Conservation (phyloP, 2,329 filamentous ascomycete species). For the Talaromyces rugulosus region DNA sequence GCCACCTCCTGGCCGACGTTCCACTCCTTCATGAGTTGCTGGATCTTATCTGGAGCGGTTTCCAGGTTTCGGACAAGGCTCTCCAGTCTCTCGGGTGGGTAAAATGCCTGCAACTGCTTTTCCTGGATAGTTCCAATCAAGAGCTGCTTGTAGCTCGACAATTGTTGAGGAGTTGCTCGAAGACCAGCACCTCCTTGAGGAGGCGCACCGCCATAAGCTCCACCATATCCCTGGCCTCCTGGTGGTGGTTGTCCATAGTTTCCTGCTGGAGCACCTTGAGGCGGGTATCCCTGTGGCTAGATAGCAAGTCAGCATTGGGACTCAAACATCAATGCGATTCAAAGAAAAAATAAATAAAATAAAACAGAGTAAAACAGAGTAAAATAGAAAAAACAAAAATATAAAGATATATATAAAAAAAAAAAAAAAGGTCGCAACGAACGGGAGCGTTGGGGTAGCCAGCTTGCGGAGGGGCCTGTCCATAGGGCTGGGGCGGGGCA, state of each 20-base stretch:
- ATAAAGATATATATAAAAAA: not conserved
- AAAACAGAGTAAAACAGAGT: constrained; percentile 10
- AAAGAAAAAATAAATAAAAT: not conserved
- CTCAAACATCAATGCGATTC: not conserved
- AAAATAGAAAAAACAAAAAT: not conserved
- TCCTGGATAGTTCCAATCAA: constrained; percentile 56
- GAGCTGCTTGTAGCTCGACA: constrained; percentile 54
- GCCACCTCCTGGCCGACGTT: constrained; percentile 56
- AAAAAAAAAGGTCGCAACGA: constrained; percentile 10
- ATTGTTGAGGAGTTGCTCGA: constrained; percentile 45
- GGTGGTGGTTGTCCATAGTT: constrained; percentile 21
- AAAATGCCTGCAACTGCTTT: constrained; percentile 56
- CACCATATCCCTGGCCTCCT: constrained; percentile 21
- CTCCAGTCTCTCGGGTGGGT: constrained; percentile 49
- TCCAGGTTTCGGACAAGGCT: constrained; percentile 28
- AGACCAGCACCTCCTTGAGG: constrained; percentile 22
- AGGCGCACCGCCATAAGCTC: constrained; percentile 24
- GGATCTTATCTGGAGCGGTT: constrained; percentile 43
- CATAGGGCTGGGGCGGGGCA: constrained; percentile 25
- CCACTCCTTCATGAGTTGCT: constrained; percentile 55
- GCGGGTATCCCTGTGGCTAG: constrained; percentile 17
- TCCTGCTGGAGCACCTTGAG: constrained; percentile 22
- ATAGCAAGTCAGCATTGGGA: constrained; percentile 5
- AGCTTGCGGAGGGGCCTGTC: constrained; percentile 28
- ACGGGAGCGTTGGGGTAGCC: constrained; percentile 19